Evolutionary conservation across 768 basidiomycete genomes (phyloP), one percentile per base, ranked within the genome.

Genomic region (Lactarius quietus): DNA sequence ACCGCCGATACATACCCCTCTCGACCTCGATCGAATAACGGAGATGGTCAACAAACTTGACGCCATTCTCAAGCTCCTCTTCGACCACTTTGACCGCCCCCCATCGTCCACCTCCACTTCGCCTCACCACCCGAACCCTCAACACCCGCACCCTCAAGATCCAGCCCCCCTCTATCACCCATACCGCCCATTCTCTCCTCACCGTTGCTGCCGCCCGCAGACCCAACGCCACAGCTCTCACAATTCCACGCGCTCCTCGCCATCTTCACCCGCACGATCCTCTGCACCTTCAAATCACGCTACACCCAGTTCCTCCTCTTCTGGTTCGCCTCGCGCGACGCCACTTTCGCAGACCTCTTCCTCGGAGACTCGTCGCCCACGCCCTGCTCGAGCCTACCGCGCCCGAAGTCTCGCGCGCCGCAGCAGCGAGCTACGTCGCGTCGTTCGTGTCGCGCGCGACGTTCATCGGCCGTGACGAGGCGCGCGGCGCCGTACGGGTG

Each of bases 221-320:
- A 61, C 15, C 43, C 12, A 31, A 73, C 76, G 5, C 72, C 78
- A 36, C 83, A 80, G 29, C 82, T 82, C 7, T 74, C 84, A 1
- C 92, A 92, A 69, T 98, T 98, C 74, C 84, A 91, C 70, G 84
- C 89, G 33, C 87, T 99, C 23, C 85, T 99, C 58, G 86, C 89
- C 68, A 93, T 98, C 68, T 99, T 99, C 72, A 93, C 97, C 74
- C 86, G 93, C 45, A 88, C 88, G 41, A 94, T 99, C 73, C 84
- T 99, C 57, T 90, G 88, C 43, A 98, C 97, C 2, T 97, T 97
- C 80, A 95, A 95, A 72, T 97, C 95, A 0, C 91, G 95, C 43
- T 97, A 98, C 75, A 95, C 94, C 17, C 97, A 98, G 72, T 99
- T 99, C 78, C 84, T 99, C 66, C 72, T 98, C 54, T 99, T 99